Percentiles rank a stretch among this genome's conserved stretches.
These are phyloP conservation scores for Globisporangium spinosum DNA, from an alignment of 352 stramenopile species.

Conservation along the genomic window DNA sequence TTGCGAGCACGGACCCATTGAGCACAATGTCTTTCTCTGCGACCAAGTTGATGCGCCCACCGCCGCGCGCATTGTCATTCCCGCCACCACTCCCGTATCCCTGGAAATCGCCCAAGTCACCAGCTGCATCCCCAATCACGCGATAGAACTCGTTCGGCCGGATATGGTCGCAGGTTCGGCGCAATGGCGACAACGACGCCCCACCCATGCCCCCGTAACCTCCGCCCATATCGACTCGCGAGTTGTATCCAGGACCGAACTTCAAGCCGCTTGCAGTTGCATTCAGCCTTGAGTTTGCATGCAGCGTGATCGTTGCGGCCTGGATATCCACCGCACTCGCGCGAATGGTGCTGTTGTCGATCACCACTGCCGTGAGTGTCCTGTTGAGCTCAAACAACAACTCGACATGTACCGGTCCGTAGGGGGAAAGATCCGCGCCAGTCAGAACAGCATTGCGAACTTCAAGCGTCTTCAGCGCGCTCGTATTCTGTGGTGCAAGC, in stretches of 20 bases:
- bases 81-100: conserved; percentile 82
- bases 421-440: conserved; percentile 33
- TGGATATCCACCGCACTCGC: conserved; percentile 63
- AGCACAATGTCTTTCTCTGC: conserved; percentile 37
- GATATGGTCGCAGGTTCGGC: conserved; percentile 50
- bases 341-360: conserved; percentile 49
- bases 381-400: conserved; percentile 42
- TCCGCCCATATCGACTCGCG: conserved; percentile 53
- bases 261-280: conserved; percentile 61
- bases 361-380: conserved; percentile 24
- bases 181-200: conserved; percentile 41
- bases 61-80: conserved; percentile 51
- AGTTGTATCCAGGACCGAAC: conserved; percentile 82
- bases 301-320: conserved; percentile 38
- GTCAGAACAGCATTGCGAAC: conserved; percentile 47
- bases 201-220: conserved; percentile 77
- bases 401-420: conserved; percentile 45
- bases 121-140: conserved; percentile 58
- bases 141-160: conserved; percentile 56
- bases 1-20: conserved; percentile 61
- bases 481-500: conserved; percentile 21
- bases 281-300: conserved; percentile 46
- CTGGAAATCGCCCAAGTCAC: conserved; percentile 57
- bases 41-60: conserved; percentile 52
- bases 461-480: conserved; percentile 30